Evolutionary conservation across 306 rosid species (phyloP), one percentile per base, ranked within the genome.

Genomic region (Ormosia semicastrata): DNA sequence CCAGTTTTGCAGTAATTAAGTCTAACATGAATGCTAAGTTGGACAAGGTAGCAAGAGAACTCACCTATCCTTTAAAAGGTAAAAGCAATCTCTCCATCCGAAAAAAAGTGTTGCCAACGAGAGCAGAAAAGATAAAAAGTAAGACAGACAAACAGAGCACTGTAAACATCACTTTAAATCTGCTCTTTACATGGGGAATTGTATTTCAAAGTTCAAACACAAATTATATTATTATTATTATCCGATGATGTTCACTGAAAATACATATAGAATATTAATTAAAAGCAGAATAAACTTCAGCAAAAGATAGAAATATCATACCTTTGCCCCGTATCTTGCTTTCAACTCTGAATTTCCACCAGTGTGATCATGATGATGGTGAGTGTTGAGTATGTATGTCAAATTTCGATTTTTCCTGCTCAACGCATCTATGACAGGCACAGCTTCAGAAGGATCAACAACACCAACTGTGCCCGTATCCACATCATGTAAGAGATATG

Each of bases 391-490:
- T 78, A 93, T 95, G 85, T 95, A 95, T 52, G 93, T 93, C 89
- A 95, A 90, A 87, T 95, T 95, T 57, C 93, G 81, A 76, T 95
- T 92, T 87, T 84, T 90, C 92, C 72, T 90, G 75, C 89, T 89
- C 87, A 95, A 87, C 40, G 93, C 98, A 86, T 93, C 93, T 39
- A 93, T 89, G 77, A 95, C 44, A 63, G 99, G 99, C 36, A 81
- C 71, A 76, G 97, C 92, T 86, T 95, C 98, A 74, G 98, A 95
- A 78, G 99, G 99, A 85, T 95, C 98, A 71, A 95, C 99, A 56
- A 95, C 96, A 75, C 97, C 98, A 72, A 95, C 97, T 1, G 99
- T 93, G 49, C 99, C 99, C 33, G 99, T 95, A 84, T 91, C 95
- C 83, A 86, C 89, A 73, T 95, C 99, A 53, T 95, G 97, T 77